Evolutionary conservation across 768 basidiomycete species (phyloP).

Genomic region (Tephrocybe rancida): DNA sequence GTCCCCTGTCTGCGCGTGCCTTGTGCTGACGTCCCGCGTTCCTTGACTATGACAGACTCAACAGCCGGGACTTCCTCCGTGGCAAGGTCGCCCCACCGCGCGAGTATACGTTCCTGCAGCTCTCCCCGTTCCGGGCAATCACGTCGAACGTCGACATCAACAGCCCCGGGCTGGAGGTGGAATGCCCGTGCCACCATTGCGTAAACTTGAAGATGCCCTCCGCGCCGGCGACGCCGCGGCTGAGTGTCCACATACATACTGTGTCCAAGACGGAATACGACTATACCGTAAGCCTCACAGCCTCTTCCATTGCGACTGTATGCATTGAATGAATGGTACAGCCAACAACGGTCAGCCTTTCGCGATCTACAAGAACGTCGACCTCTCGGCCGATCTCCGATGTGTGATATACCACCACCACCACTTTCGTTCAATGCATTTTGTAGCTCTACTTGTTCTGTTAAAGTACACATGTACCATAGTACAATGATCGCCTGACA

Average conservation of each 20-base stretch:
- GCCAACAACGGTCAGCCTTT: neutral
- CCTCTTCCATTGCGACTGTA: neutral
- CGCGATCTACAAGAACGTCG: neutral
- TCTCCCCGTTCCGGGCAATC: conserved; percentile 31
- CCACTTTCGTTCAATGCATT: no score
- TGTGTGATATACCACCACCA: no score
- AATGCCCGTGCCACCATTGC: no score
- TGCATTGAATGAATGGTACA: neutral
- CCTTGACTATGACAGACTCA: conserved; percentile 33
- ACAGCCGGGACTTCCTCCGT: conserved; percentile 49
- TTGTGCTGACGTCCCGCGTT: neutral
- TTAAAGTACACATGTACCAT: neutral
- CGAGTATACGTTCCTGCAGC: conserved; percentile 36
- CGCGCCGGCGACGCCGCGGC: conserved; percentile 8
- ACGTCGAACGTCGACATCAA: conserved; percentile 15
- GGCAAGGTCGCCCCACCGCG: conserved; percentile 34
- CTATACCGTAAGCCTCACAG: conserved; percentile 11
- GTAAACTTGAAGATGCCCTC: neutral
- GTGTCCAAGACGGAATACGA: conserved; percentile 33
- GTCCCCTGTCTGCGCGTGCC: neutral
- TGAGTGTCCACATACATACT: conserved; percentile 37
- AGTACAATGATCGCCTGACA: neutral
- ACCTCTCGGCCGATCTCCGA: neutral
- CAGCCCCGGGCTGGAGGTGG: no score
- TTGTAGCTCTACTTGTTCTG: neutral